Evolutionary conservation across 257 asterid genomes (phyloP).

Genomic region (Solanum virginianum): DNA sequence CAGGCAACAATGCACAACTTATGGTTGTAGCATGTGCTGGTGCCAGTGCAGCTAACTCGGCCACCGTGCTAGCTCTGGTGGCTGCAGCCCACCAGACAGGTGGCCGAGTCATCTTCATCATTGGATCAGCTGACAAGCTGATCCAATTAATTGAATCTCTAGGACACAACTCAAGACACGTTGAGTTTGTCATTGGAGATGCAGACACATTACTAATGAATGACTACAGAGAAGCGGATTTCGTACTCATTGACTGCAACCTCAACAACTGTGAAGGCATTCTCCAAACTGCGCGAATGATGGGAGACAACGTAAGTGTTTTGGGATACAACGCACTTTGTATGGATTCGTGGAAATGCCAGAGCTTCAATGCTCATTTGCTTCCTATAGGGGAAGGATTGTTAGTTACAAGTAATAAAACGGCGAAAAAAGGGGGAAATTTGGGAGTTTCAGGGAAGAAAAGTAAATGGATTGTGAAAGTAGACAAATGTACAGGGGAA

Average conservation of each 20-base stretch:
- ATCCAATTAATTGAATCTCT: constrained; percentile 1
- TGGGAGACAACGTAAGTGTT: constrained; percentile 8
- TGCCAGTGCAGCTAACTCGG: constrained; percentile 22
- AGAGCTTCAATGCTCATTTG: constrained; percentile 26
- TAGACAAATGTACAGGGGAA: constrained; percentile 8
- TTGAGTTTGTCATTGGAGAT: constrained; percentile 40
- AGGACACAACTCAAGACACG: constrained; percentile 6
- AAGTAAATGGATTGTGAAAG: constrained; percentile 43
- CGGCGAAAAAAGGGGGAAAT: background rate
- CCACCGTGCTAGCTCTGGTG: constrained; percentile 35
- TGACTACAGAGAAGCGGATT: constrained; percentile 34
- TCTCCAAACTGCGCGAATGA: background rate
- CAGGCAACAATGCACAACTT: constrained; percentile 53
- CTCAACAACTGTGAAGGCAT: constrained; percentile 34
- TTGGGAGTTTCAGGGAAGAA: constrained; percentile 9
- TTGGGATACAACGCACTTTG: constrained; percentile 58
- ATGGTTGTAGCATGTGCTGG: constrained; percentile 46
- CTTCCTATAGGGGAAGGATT: constrained; percentile 64
- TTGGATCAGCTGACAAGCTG: constrained; percentile 11
- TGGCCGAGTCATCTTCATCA: constrained; percentile 45
- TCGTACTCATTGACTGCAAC: constrained; percentile 47
- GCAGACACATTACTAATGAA: constrained; percentile 18
- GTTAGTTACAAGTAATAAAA: constrained; percentile 24
- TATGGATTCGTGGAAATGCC: constrained; percentile 23
- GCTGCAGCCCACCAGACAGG: constrained; percentile 76